These are phyloP conservation scores for Limtongia smithiae DNA, from an alignment of 805 yeast species.

Conservation along the genomic window DNA sequence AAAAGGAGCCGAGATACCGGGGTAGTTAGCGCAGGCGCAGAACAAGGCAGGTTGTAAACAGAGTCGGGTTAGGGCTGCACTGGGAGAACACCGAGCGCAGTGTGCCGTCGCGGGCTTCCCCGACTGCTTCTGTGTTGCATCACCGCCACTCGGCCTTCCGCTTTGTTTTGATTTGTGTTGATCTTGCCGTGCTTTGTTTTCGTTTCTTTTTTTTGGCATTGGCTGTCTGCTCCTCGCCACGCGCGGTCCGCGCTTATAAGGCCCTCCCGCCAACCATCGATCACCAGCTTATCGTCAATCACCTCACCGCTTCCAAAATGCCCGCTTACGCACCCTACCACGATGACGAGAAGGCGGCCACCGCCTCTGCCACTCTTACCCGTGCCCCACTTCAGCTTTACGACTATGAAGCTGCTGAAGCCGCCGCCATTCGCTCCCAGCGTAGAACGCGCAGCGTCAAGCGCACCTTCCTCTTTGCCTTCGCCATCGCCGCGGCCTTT, in stretches of 20 bases:
- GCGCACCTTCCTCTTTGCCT: constrained; percentile 1
- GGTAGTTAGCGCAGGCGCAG: too few relatives aligned
- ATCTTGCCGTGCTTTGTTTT: not conserved
- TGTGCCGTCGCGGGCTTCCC: too few relatives aligned
- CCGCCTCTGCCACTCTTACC: constrained; percentile 1
- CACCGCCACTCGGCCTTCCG: too few relatives aligned
- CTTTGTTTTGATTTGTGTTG: too few relatives aligned
- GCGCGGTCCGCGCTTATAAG: not conserved
- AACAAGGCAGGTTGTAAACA: too few relatives aligned
- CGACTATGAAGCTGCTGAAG: constrained; percentile 2
- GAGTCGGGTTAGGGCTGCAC: too few relatives aligned
- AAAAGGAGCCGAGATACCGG: too few relatives aligned
- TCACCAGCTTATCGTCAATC: not conserved
- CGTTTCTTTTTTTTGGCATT: too few relatives aligned
- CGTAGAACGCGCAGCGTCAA: constrained; percentile 1
- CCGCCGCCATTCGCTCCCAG: constrained; percentile 5
- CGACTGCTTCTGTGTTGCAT: too few relatives aligned
- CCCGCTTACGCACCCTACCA: constrained; percentile 5
- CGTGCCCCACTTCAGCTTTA: too few relatives aligned
- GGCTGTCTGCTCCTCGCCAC: not conserved
- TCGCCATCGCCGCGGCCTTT: constrained; percentile 10
- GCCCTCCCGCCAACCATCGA: not conserved
- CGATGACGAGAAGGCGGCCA: constrained; percentile 11
- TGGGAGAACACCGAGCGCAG: too few relatives aligned
- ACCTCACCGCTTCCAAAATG: not conserved